phyloP scores from a whole-genome alignment of 1,284 basidiomycete species.

The Agroathelia rolfsii region DNA sequence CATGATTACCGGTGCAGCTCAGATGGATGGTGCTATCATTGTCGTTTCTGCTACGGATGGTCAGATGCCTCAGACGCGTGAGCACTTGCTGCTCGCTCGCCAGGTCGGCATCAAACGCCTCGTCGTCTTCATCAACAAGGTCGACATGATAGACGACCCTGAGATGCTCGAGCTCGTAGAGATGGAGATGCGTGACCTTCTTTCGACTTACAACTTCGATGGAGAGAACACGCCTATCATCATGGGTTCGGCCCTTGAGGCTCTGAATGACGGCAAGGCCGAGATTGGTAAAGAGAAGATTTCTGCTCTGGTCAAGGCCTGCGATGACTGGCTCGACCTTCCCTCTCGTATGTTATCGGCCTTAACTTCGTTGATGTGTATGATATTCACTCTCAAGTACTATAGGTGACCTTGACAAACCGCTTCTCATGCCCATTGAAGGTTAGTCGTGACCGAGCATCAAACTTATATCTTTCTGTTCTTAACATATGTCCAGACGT shows the following conservation, averaged over 20 bases:
- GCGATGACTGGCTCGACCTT: slow-evolving; percentile 93
- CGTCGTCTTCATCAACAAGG: slow-evolving; percentile 99
- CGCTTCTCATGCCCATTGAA: slow-evolving; percentile 95
- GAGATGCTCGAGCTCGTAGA: slow-evolving; percentile 99
- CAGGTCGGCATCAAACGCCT: slow-evolving; percentile 98
- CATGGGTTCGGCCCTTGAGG: slow-evolving; percentile 94
- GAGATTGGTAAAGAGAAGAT: slow-evolving; percentile 83
- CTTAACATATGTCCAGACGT: slow-evolving; percentile 47
- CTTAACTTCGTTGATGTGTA: slow-evolving; percentile 1
- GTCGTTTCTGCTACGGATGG: slow-evolving; percentile 99
- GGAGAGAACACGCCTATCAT: slow-evolving; percentile 96
- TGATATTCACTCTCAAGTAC: slow-evolving; percentile 7
- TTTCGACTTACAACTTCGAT: slow-evolving; percentile 88
- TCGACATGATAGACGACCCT: slow-evolving; percentile 92
- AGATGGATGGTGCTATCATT: slow-evolving; percentile 97
- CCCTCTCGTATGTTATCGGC: slow-evolving; percentile 64
- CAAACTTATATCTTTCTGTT: neutral
- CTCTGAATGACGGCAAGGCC: slow-evolving; percentile 77
- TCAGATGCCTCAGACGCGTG: slow-evolving; percentile 99
- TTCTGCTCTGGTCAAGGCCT: slow-evolving; percentile 76
- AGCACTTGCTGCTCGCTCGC: slow-evolving; percentile 94
- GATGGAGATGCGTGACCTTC: slow-evolving; percentile 99
- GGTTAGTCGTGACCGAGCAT: slow-evolving; percentile 33
- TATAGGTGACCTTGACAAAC: slow-evolving; percentile 90
- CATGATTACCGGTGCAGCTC: slow-evolving; percentile 99